Evolutionary conservation across 2,329 filamentous ascomycete species (phyloP).

Genomic region (Parafenestella ontariensis): DNA sequence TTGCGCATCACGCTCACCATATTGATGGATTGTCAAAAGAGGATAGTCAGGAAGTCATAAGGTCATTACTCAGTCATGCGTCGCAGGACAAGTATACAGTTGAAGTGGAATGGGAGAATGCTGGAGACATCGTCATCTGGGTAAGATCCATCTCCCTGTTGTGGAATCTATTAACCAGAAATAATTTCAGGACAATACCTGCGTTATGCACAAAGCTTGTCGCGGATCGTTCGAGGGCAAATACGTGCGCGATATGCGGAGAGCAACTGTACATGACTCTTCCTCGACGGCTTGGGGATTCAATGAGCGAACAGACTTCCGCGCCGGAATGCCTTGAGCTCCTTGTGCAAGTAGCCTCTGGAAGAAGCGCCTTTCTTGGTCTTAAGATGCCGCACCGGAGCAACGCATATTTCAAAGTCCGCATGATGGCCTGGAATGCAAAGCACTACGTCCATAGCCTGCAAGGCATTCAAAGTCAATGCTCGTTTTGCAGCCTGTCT

Average conservation of each 20-base stretch:
- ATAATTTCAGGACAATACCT: slow-evolving; percentile 59
- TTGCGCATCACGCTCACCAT: slow-evolving; percentile 62
- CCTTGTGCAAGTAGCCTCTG: neutral
- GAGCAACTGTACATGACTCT: slow-evolving; percentile 63
- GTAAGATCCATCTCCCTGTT: neutral
- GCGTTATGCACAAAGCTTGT: slow-evolving; percentile 62
- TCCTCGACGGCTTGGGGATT: slow-evolving; percentile 52
- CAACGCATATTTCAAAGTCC: neutral
- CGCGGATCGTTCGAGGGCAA: slow-evolving; percentile 58
- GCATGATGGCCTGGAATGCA: neutral
- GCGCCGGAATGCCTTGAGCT: slow-evolving; percentile 12
- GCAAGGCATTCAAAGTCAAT: neutral
- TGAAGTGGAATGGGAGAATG: slow-evolving; percentile 50
- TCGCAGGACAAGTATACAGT: slow-evolving; percentile 57
- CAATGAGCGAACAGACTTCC: slow-evolving; percentile 35
- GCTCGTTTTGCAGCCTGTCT: neutral
- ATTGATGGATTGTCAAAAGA: slow-evolving; percentile 52
- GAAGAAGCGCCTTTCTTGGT: neutral
- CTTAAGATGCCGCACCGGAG: neutral
- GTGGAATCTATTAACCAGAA: neutral
- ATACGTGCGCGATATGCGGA: slow-evolving; percentile 61
- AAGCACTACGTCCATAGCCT: neutral
- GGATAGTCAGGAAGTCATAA: slow-evolving; percentile 45
- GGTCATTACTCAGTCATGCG: slow-evolving; percentile 52
- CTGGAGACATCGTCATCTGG: slow-evolving; percentile 63